A percentile compares a stretch with the other conserved stretches of the same genome.
Evolutionary conservation across 306 rosid genomes (phyloP).

Genomic region (Dicorynia guianensis): DNA sequence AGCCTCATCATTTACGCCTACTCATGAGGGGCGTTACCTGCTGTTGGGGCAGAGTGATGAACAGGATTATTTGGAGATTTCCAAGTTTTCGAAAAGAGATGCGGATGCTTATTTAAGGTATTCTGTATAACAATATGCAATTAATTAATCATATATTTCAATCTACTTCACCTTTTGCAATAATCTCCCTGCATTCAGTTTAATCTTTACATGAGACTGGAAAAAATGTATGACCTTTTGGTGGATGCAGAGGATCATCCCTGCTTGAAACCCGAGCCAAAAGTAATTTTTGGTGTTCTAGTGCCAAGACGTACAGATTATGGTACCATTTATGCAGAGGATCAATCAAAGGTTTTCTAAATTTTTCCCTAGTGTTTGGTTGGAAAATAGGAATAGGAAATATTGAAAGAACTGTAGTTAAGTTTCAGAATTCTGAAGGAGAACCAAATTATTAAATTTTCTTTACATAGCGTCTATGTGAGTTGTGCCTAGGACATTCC

Average conservation of each 20-base stretch:
- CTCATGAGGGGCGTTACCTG: slow-evolving; percentile 69
- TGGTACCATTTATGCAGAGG: background rate
- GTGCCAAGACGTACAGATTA: background rate
- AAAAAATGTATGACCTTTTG: too few relatives aligned
- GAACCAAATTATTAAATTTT: background rate
- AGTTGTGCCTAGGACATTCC: background rate
- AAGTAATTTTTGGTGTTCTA: background rate
- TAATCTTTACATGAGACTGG: background rate
- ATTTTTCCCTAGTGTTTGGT: slow-evolving; percentile 1
- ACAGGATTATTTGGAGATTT: slow-evolving; percentile 59
- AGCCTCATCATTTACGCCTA: slow-evolving; percentile 73
- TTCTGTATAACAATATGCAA: background rate
- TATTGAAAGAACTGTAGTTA: background rate
- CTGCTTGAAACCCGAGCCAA: too few relatives aligned
- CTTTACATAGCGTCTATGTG: background rate
- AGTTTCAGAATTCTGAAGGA: background rate
- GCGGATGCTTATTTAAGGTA: slow-evolving; percentile 76
- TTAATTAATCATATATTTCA: background rate
- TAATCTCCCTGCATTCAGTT: background rate
- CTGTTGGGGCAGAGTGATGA: slow-evolving; percentile 68
- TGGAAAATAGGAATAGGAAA: background rate
- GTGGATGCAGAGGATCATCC: too few relatives aligned
- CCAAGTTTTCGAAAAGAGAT: slow-evolving; percentile 72
- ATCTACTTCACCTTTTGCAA: background rate
- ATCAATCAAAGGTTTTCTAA: too few relatives aligned